Evolutionary conservation across 805 yeast species (phyloP), one percentile per base, ranked within the genome.

Genomic region (Suhomyces sp.): DNA sequence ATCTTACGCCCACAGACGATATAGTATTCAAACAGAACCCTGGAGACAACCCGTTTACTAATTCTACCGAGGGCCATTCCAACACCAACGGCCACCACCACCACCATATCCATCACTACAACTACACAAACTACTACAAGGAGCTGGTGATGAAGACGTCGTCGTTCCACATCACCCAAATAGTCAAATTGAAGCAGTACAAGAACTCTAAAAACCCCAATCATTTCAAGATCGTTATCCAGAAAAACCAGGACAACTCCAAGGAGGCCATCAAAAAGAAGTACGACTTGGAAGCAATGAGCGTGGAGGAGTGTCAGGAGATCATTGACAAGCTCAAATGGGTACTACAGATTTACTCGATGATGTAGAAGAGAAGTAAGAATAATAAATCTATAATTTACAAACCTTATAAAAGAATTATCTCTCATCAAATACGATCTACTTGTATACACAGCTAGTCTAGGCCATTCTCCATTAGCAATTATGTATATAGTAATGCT

Each of bases 1-100:
- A 92, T 62, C 81, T 93, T 47, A 83, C 90, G 61, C 97, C 97
- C 0, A 86, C 91, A 6, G 90, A 88, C 60, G 93, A 89, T 54
- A 78, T 83, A 80, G 59, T 82, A 6, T 70, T 67, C 57, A 66
- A 67, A 33, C 61, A 64, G 48, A 68, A 62, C 29, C 69, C 69
- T 1, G 54, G 56, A 22, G 77, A 73, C 31, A 67, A 66, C 49
- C 69, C 74, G n/a, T 66, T 69, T 47, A 51, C 66, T n/a, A 59
- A 47, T 47, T 36, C 44, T 5, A 33, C 45, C 12, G 48, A 38
- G 46, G 17, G 51, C n/a, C 41, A 51, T 23, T 26, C 41, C 19
- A 46, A 33, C 29, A 26, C 50, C 26, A 15, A 29, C 13, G 19
- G 22, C 23, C 40, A 55, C 13, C 68, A 60, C 47, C 74, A 71